These are phyloP conservation scores for Populus trichocarpa DNA, from an alignment of 441 rosid species.

Conservation along the genomic window DNA sequence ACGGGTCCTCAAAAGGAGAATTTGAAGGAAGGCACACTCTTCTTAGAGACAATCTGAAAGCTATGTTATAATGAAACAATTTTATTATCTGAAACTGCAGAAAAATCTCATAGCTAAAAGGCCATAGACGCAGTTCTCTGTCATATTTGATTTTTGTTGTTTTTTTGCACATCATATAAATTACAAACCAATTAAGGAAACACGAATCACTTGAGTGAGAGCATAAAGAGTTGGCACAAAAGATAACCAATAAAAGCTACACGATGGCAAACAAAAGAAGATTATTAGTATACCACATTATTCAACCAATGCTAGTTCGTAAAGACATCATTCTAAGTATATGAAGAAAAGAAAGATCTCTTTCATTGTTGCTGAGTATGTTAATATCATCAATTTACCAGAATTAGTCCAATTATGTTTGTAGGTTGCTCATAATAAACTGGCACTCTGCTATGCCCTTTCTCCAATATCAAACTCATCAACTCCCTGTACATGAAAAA, in stretches of 20 bases:
- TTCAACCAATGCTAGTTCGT: constrained; percentile 7
- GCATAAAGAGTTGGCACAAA: neutral
- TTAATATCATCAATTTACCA: constrained; percentile 38
- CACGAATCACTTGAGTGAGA: neutral
- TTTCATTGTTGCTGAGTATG: neutral
- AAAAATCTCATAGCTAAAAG: neutral
- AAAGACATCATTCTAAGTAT: neutral
- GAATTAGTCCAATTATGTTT: constrained; percentile 80
- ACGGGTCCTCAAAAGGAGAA: neutral
- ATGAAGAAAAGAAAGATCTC: neutral
- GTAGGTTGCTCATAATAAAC: constrained; percentile 72
- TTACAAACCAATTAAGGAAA: neutral
- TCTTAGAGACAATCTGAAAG: no score
- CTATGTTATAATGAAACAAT: no score
- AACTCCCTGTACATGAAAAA: constrained; percentile 46
- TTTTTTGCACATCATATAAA: neutral
- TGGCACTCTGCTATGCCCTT: constrained; percentile 94
- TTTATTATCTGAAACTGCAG: no score
- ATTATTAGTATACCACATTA: neutral
- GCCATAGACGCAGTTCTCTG: neutral
- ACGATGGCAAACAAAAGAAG: neutral
- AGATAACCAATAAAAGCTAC: neutral
- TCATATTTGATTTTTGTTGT: neutral
- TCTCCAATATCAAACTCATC: constrained; percentile 77
- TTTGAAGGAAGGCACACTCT: no score